Percentiles rank a stretch among this genome's conserved stretches.
phyloP scores from a whole-genome alignment of 495 filamentous ascomycete species.

The Trichocladium antarcticum region DNA sequence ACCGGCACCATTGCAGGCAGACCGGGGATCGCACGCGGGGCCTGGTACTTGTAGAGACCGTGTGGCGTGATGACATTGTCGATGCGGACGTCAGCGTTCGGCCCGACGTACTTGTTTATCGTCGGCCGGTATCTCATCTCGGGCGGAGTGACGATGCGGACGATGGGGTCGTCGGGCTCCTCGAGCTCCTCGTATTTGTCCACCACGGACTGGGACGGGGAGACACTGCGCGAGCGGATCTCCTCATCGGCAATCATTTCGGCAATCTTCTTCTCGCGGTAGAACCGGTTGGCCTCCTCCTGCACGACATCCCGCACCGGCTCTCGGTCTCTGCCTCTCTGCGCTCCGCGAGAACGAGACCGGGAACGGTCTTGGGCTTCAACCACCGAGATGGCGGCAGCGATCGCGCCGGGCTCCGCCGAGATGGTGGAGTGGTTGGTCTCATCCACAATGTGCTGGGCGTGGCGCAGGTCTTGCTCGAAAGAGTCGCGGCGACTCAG shows the following conservation, averaged over 20 bases:
- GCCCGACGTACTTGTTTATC: constrained; percentile 40
- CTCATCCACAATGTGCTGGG: constrained; percentile 25
- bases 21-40: neutral
- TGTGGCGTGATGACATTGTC: constrained; percentile 38
- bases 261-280: constrained; percentile 40
- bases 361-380: constrained; percentile 18
- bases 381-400: constrained; percentile 28
- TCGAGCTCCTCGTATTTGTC: constrained; percentile 38
- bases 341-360: constrained; percentile 3
- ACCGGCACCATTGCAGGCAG: constrained; percentile 15
- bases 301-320: constrained; percentile 33
- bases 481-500: constrained; percentile 33
- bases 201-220: constrained; percentile 37
- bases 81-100: constrained; percentile 45
- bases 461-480: constrained; percentile 30
- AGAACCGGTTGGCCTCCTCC: constrained; percentile 41
- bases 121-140: constrained; percentile 34
- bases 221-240: constrained; percentile 35
- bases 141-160: constrained; percentile 37
- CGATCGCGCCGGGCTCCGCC: constrained; percentile 27
- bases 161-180: constrained; percentile 23
- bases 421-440: constrained; percentile 29
- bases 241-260: constrained; percentile 37
- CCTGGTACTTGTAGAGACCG: constrained; percentile 24
- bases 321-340: constrained; percentile 18